phyloP scores from a whole-genome alignment of 2,329 filamentous ascomycete genomes.

The Penicillium sp. region DNA sequence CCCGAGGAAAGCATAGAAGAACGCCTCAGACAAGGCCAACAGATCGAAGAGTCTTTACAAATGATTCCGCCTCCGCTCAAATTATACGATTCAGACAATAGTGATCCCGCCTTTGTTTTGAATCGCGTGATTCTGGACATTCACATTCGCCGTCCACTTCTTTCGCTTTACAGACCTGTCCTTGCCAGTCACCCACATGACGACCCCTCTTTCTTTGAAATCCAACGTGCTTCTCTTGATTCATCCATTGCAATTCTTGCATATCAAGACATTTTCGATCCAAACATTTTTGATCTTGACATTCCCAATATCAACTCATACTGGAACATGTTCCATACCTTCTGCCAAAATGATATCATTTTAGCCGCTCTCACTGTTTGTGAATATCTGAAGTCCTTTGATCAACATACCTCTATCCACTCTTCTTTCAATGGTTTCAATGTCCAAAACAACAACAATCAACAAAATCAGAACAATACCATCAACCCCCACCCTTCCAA shows the following conservation, averaged over 20 bases:
- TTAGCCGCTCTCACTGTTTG: constrained; percentile 33
- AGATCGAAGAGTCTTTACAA: constrained; percentile 10
- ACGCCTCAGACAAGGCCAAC: constrained; percentile 6
- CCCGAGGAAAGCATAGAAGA: constrained; percentile 8
- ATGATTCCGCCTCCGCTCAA: constrained; percentile 9
- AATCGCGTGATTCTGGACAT: constrained; percentile 29
- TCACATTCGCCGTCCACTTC: constrained; percentile 29
- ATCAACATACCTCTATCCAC: not conserved
- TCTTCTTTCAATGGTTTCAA: not conserved
- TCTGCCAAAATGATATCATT: constrained; percentile 32
- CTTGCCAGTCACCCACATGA: constrained; percentile 12
- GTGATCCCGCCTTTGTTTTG: constrained; percentile 5
- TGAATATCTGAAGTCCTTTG: constrained; percentile 25
- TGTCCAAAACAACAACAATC: not conserved
- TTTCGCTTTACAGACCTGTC: constrained; percentile 30
- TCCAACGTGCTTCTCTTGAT: constrained; percentile 24
- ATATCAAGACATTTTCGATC: constrained; percentile 36
- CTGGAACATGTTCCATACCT: constrained; percentile 29
- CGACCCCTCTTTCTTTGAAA: constrained; percentile 17
- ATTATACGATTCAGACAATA: not conserved
- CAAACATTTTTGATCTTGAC: constrained; percentile 27
- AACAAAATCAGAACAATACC: not conserved
- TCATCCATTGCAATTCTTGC: constrained; percentile 27
- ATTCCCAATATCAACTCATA: constrained; percentile 19
- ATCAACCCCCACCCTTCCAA: not conserved